These are phyloP conservation scores for Diaporthe sp. DNA, from an alignment of 2,329 filamentous ascomycete genomes.

Conservation along the genomic window DNA sequence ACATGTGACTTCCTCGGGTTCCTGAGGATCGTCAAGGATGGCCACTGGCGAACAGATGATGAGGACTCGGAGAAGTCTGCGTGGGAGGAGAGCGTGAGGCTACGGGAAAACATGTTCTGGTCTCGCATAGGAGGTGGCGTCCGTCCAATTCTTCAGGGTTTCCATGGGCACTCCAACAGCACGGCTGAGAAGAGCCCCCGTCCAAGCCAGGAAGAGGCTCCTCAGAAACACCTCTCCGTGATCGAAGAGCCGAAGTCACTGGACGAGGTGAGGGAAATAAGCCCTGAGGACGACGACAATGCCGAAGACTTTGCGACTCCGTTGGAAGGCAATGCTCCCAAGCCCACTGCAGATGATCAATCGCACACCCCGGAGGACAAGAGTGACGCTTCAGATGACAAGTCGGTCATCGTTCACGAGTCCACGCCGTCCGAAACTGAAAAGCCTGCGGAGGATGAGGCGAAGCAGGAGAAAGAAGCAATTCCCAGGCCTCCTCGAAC, in stretches of 20 bases:
- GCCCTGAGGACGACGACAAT: constrained; percentile 15
- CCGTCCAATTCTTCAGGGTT: constrained; percentile 67
- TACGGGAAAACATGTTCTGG: constrained; percentile 98
- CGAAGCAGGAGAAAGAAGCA: background rate
- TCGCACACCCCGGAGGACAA: background rate
- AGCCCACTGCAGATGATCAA: background rate
- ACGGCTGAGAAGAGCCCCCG: constrained; percentile 44
- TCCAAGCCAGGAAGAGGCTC: constrained; percentile 41
- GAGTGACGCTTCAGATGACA: background rate
- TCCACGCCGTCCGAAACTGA: background rate
- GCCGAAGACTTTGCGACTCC: constrained; percentile 36
- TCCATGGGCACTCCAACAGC: constrained; percentile 45
- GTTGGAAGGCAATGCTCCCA: constrained; percentile 7
- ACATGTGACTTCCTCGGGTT: constrained; percentile 96
- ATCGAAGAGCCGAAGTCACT: constrained; percentile 19
- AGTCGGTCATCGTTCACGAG: constrained; percentile 7
- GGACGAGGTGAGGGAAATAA: background rate
- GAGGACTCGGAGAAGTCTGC: constrained; percentile 87
- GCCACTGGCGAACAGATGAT: constrained; percentile 87
- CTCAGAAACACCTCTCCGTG: background rate
- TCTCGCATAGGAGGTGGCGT: constrained; percentile 92
- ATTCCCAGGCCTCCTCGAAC: constrained; percentile 32
- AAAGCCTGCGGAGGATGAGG: background rate
- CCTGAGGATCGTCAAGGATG: constrained; percentile 89
- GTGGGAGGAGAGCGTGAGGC: constrained; percentile 93